These are phyloP conservation scores for Coemansia erecta DNA, from an alignment of 192 early-diverging fungal species.

Conservation along the genomic window DNA sequence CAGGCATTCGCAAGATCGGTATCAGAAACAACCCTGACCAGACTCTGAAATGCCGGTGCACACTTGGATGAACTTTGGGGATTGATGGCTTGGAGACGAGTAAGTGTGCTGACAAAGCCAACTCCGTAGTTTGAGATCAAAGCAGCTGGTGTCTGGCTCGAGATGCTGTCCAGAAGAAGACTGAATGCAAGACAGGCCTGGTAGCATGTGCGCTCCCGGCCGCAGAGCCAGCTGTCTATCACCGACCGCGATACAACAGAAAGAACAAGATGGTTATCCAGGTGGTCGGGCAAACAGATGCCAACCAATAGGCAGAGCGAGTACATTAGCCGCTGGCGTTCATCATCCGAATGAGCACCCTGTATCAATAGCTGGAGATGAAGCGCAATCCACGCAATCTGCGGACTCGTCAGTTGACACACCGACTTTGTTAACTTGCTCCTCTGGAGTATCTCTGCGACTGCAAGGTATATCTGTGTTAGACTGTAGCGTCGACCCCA, in stretches of 20 bases:
- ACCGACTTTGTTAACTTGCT: not conserved
- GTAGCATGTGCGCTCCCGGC: conserved; percentile 7
- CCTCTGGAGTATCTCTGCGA: conserved; percentile 3
- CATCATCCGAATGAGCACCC: conserved; percentile 14
- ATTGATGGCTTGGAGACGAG: not conserved
- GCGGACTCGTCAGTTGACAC: conserved; percentile 17
- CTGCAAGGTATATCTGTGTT: conserved; percentile 6
- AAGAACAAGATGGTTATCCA: conserved; percentile 31
- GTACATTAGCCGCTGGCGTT: conserved; percentile 19
- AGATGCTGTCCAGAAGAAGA: conserved; percentile 15
- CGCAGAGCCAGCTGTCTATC: conserved; percentile 24
- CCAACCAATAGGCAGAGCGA: conserved; percentile 21
- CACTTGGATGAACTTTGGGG: not conserved
- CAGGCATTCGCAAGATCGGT: not conserved
- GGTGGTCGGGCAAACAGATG: conserved; percentile 7
- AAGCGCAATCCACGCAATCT: conserved; percentile 28
- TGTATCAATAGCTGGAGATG: conserved; percentile 23
- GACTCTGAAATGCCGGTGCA: conserved; percentile 2
- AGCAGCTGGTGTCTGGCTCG: not conserved
- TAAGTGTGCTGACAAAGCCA: conserved; percentile 6
- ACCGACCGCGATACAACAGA: conserved; percentile 16
- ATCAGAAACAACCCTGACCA: not conserved
- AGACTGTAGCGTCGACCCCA: conserved; percentile 37
- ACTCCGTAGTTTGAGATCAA: not conserved
- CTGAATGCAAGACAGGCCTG: conserved; percentile 16